Percentiles rank a stretch among this genome's conserved stretches.
Evolutionary conservation across 2,329 filamentous ascomycete species (phyloP).

Genomic region (Colletotrichum sp.): DNA sequence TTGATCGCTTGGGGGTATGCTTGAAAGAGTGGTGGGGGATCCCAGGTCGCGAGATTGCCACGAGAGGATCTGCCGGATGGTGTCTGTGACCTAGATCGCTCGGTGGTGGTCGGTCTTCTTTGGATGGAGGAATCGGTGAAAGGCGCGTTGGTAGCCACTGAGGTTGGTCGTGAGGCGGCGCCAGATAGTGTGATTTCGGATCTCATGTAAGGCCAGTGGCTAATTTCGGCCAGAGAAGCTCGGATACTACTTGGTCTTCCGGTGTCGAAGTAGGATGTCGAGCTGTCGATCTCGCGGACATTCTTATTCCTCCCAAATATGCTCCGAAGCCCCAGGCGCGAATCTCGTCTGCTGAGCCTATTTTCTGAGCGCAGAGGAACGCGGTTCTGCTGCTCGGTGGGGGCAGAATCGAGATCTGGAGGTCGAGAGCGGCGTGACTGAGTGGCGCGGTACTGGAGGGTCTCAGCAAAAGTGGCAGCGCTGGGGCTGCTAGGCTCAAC

Average conservation of each 20-base stretch:
- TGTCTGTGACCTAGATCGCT: conserved; percentile 1
- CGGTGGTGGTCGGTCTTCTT: conserved; percentile 5
- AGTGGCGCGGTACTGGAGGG: conserved; percentile 33
- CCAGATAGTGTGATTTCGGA: conserved; percentile 12
- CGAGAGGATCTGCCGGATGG: conserved; percentile 21
- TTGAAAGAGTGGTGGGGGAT: conserved; percentile 81
- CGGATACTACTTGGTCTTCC: conserved; percentile 44
- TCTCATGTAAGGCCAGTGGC: conserved; percentile 43
- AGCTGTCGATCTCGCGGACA: conserved; percentile 36
- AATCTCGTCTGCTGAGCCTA: conserved; percentile 53
- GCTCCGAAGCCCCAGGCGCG: conserved; percentile 54
- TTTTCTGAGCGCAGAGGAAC: conserved; percentile 45
- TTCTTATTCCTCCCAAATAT: conserved; percentile 55
- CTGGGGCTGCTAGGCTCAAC: conserved; percentile 16
- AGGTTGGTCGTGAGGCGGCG: neutral
- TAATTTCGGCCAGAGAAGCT: conserved; percentile 50
- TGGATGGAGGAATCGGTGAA: conserved; percentile 8
- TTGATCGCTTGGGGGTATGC: conserved; percentile 85
- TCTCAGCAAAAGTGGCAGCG: conserved; percentile 24
- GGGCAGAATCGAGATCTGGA: conserved; percentile 36
- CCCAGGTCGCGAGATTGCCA: conserved; percentile 55
- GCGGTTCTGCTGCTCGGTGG: conserved; percentile 37
- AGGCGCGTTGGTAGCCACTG: conserved; percentile 5
- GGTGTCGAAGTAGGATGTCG: conserved; percentile 31
- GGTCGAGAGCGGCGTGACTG: conserved; percentile 42